A percentile compares a stretch with the other conserved stretches of the same genome.
Evolutionary conservation across 345 rosid genomes (phyloP).

Genomic region (Fremontodendron californicum): DNA sequence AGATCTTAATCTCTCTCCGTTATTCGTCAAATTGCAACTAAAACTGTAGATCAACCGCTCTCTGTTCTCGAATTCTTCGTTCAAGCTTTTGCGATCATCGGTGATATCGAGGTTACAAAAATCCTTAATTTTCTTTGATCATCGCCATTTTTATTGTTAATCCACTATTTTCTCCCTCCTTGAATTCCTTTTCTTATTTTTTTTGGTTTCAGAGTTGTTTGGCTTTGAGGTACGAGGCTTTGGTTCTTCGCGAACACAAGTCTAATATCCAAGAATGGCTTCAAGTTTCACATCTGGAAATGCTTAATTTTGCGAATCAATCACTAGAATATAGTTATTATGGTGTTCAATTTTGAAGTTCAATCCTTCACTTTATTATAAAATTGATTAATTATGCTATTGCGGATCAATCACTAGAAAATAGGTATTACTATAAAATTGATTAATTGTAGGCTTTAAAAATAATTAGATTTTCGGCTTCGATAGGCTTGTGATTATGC

Average conservation of each 20-base stretch:
- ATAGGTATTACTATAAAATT: no score
- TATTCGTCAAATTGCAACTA: conserved; percentile 36
- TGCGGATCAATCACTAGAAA: no score
- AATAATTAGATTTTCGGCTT: no score
- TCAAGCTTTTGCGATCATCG: conserved; percentile 66
- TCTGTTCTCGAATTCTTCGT: conserved; percentile 62
- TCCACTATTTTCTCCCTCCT: not conserved
- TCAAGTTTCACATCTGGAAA: conserved; percentile 51
- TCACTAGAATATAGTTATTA: conserved; percentile 51
- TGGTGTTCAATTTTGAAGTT: conserved; percentile 16
- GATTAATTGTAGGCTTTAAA: no score
- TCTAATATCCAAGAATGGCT: conserved; percentile 39
- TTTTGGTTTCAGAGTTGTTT: conserved; percentile 49
- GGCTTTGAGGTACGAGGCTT: conserved; percentile 72
- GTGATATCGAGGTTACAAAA: conserved; percentile 55
- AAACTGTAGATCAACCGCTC: conserved; percentile 50
- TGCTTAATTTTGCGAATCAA: conserved; percentile 56
- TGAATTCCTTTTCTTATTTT: no score
- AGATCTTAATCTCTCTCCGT: conserved; percentile 40
- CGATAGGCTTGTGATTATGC: conserved; percentile 66
- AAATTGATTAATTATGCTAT: no score
- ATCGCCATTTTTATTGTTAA: not conserved
- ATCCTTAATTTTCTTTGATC: not conserved
- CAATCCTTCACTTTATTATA: not conserved
- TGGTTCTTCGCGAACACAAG: conserved; percentile 49